Evolutionary conservation across 208 protist genomes (phyloP).

Genomic region (Trypanosoma vivax): DNA sequence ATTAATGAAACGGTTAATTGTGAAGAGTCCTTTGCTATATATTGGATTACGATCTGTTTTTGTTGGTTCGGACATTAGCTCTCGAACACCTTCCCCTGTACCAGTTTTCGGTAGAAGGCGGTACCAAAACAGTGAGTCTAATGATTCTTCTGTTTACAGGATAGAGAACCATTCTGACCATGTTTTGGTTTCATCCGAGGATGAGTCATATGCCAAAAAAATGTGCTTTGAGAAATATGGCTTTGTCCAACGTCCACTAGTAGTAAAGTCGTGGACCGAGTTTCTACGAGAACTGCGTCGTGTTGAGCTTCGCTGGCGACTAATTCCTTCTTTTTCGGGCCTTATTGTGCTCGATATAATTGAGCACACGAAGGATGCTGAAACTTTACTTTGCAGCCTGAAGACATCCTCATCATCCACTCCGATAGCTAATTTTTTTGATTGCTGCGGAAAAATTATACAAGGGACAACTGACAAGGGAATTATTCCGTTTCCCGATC

Average conservation of each 20-base stretch:
- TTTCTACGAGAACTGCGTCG: conserved; percentile 59
- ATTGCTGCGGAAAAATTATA: conserved; percentile 34
- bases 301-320: conserved; percentile 56
- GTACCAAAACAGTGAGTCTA: no score
- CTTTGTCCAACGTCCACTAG: conserved; percentile 61
- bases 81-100: no score
- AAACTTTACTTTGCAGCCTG: conserved; percentile 43
- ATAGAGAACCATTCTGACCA: no score
- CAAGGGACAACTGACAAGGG: conserved; percentile 20
- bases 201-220: conserved; percentile 43
- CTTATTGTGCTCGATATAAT: conserved; percentile 39
- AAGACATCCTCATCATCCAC: conserved; percentile 24
- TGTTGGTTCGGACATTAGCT: no score
- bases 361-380: conserved; percentile 45
- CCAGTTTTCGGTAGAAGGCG: no score
- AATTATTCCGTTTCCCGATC: conserved; percentile 8
- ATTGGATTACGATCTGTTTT: no score
- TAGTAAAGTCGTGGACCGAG: conserved; percentile 53
- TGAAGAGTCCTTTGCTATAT: no score
- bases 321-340: conserved; percentile 37
- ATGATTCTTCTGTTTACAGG: no score
- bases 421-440: conserved; percentile 71
- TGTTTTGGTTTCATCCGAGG: conserved; percentile 28
- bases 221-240: conserved; percentile 64
- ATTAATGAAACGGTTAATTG: no score